A percentile compares a stretch with the other conserved stretches of the same genome.
These are phyloP conservation scores for Colletotrichum lini DNA, from an alignment of 2,329 filamentous ascomycete species.

Conservation along the genomic window DNA sequence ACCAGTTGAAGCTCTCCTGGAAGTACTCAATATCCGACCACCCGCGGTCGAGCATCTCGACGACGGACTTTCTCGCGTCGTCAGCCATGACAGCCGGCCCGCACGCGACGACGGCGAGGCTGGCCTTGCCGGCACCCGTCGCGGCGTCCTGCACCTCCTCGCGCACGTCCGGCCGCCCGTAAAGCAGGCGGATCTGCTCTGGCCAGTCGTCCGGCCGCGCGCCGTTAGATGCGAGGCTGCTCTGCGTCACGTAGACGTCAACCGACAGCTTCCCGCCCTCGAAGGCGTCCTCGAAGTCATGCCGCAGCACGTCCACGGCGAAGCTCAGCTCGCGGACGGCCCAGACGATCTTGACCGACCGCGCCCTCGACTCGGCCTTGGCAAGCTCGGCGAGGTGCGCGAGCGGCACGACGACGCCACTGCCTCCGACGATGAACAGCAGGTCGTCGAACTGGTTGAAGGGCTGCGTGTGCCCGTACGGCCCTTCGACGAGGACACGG, in stretches of 20 bases:
- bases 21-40: constrained; percentile 56
- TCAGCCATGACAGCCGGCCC: constrained; percentile 62
- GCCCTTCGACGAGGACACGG: constrained; percentile 60
- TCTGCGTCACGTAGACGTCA: constrained; percentile 54
- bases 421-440: constrained; percentile 61
- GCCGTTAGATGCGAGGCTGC: constrained; percentile 14
- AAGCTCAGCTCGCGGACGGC: constrained; percentile 59
- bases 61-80: constrained; percentile 55
- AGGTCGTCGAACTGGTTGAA: constrained; percentile 57
- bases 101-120: constrained; percentile 60
- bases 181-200: constrained; percentile 43
- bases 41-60: constrained; percentile 48
- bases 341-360: constrained; percentile 57
- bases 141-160: constrained; percentile 50
- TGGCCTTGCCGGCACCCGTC: constrained; percentile 43
- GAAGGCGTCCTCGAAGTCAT: constrained; percentile 51
- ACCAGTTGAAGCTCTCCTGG: constrained; percentile 62
- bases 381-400: constrained; percentile 55
- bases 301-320: constrained; percentile 51
- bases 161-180: constrained; percentile 52
- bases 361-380: constrained; percentile 32
- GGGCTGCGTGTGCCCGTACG: constrained; percentile 58
- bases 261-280: constrained; percentile 51
- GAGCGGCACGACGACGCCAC: constrained; percentile 59
- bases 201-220: constrained; percentile 38